A percentile compares a stretch with the other conserved stretches of the same genome.
These are phyloP conservation scores for Phytophthora sp. DNA, from an alignment of 352 stramenopile genomes.

Conservation along the genomic window DNA sequence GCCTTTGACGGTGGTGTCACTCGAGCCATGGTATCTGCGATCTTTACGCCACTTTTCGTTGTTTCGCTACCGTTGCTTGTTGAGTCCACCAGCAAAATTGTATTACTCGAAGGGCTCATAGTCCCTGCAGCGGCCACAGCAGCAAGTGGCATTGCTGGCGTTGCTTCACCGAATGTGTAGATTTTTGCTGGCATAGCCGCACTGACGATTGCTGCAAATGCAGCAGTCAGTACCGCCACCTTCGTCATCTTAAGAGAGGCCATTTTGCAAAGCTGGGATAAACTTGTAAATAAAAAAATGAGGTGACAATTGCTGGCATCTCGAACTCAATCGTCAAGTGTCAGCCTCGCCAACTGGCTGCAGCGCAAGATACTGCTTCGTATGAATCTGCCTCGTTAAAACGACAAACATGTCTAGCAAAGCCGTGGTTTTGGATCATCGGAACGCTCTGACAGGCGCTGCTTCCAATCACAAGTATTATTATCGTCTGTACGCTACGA, in stretches of 20 bases:
- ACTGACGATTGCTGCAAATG: neutral
- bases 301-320: neutral
- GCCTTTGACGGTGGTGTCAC: no score
- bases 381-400: neutral
- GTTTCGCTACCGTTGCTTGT: neutral
- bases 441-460: constrained; percentile 4
- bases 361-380: neutral
- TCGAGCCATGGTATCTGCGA: no score
- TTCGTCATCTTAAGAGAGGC: neutral
- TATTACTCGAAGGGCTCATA: neutral
- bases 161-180: constrained; percentile 3
- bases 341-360: no score
- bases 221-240: neutral
- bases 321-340: no score
- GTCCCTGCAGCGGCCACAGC: neutral
- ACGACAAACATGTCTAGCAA: constrained; percentile 1
- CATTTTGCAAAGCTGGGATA: neutral
- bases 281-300: constrained; percentile 11
- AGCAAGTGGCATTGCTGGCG: neutral
- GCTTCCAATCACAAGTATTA: constrained; percentile 40
- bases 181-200: neutral
- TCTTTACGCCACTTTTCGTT: no score
- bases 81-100: neutral
- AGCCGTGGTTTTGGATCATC: neutral
- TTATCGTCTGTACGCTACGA: constrained; percentile 7